Evolutionary conservation across 2,329 filamentous ascomycete species (phyloP), one percentile per base, ranked within the genome.

Genomic region (Dothideomycetidae sp.): DNA sequence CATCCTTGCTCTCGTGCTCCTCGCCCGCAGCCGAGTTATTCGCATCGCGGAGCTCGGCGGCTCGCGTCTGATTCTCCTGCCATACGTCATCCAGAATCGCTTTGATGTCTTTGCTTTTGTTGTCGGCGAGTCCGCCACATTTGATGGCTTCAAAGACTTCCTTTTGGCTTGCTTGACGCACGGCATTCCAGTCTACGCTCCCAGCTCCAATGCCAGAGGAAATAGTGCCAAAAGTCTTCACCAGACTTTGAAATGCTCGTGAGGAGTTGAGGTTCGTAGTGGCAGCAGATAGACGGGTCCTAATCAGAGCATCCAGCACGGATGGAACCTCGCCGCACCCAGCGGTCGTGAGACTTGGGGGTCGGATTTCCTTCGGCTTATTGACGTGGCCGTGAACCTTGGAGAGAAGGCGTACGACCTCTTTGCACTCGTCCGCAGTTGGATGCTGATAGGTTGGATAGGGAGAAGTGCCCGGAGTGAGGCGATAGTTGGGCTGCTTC

Each of bases 111-210:
- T 69, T 75, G 42, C 73, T 76, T 56, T 86, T 90, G 11, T 66
- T 64, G n/a, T 71, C 68, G 2, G 74, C 78, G 2, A 86, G 62
- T 0, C 84, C 84, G 7, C 81, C 81, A 5, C 61, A 58, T 46
- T 73, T 75, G 50, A 90, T 84, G 0, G 79, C 71, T 35, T 77
- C 60, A 31, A 70, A 71, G n/a, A 90, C 63, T 4, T 78, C 71
- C 28, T 69, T 62, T 3, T 71, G 53, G 1, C 71, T 55, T 2
- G 75, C 71, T 16, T 61, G 55, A 14, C 74, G 70, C 2, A 86
- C 76, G 7, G 71, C 73, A 46, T 83, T 72, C 78, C 80, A 88
- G 51, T 85, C 64, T 5, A 85, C 76, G 38, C 77, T 81, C 3
- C 77, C 78, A 47, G 77, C 74, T 4, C 78, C 78, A 7, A 78